These are phyloP conservation scores for Arachnopeziza araneosa DNA, from an alignment of 2,329 filamentous ascomycete species.

Conservation along the genomic window DNA sequence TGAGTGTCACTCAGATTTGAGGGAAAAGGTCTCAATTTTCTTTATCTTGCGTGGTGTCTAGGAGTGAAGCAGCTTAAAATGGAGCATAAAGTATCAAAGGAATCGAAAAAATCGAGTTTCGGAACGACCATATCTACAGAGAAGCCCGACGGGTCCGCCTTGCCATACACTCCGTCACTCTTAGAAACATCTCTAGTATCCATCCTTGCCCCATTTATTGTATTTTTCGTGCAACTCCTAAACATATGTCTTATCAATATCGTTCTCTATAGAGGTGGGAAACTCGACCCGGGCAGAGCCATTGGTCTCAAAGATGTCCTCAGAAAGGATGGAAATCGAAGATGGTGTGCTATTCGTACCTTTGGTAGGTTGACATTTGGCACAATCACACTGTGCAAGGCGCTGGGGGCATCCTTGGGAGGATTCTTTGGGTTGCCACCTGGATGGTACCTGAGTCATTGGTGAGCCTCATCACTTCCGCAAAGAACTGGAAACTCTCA, in stretches of 20 bases:
- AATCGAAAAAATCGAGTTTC: too few species aligned
- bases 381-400: slow-evolving; percentile 89
- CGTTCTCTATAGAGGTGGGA: too few species aligned
- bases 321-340: background rate
- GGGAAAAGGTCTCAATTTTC: too few species aligned
- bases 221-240: slow-evolving; percentile 90
- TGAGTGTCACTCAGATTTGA: too few species aligned
- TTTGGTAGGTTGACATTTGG: slow-evolving; percentile 90
- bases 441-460: slow-evolving; percentile 21
- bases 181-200: slow-evolving; percentile 41
- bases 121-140: too few species aligned
- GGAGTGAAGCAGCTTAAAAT: too few species aligned
- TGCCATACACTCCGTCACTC: too few species aligned
- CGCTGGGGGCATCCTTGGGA: slow-evolving; percentile 87
- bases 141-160: too few species aligned
- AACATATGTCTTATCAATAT: too few species aligned
- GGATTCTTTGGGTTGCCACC: slow-evolving; percentile 71
- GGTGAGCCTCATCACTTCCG: background rate
- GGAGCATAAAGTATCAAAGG: too few species aligned
- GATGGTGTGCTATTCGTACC: slow-evolving; percentile 43
- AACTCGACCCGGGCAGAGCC: background rate
- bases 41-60: too few species aligned
- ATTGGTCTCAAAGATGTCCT: background rate
- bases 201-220: slow-evolving; percentile 99
- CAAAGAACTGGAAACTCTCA: slow-evolving; percentile 28